Conservation (phyloP, 257 asterid species). For the Ilex asprella region DNA sequence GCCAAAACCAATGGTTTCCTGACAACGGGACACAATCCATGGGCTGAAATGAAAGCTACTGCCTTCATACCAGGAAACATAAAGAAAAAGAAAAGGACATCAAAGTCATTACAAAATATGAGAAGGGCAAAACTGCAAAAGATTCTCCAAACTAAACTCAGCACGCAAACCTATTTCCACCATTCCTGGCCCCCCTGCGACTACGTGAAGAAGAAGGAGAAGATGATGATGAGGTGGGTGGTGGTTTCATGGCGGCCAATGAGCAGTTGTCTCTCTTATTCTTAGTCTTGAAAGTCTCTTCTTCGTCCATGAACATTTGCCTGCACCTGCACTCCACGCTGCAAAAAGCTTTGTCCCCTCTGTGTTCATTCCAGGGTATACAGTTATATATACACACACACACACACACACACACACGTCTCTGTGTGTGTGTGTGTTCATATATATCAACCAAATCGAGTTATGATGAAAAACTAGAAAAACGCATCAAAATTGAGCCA, state of each 20-base stretch:
- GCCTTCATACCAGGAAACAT: conserved; percentile 24
- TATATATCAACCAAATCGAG: background rate
- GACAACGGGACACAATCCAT: too few relatives aligned
- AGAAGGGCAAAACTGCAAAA: conserved; percentile 39
- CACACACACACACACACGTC: too few relatives aligned
- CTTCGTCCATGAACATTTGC: conserved; percentile 88
- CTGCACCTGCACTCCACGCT: conserved; percentile 88
- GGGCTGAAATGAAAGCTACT: conserved; percentile 2
- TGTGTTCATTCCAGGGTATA: conserved; percentile 17
- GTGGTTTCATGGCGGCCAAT: conserved; percentile 23
- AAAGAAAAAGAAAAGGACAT: conserved; percentile 11
- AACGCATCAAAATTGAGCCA: background rate
- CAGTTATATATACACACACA: background rate
- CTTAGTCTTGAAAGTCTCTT: conserved; percentile 32
- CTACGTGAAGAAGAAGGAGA: conserved; percentile 22
- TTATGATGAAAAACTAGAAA: background rate
- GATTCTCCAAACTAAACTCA: conserved; percentile 13
- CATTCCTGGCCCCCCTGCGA: conserved; percentile 31
- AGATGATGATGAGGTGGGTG: conserved; percentile 9
- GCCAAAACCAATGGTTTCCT: background rate
- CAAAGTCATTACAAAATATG: conserved; percentile 18
- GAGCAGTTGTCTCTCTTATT: conserved; percentile 41
- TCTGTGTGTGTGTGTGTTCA: too few relatives aligned
- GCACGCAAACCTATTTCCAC: conserved; percentile 48
- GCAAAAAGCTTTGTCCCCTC: conserved; percentile 88